phyloP scores from a whole-genome alignment of 2,329 filamentous ascomycete genomes.

The Escovopsis sp. region DNA sequence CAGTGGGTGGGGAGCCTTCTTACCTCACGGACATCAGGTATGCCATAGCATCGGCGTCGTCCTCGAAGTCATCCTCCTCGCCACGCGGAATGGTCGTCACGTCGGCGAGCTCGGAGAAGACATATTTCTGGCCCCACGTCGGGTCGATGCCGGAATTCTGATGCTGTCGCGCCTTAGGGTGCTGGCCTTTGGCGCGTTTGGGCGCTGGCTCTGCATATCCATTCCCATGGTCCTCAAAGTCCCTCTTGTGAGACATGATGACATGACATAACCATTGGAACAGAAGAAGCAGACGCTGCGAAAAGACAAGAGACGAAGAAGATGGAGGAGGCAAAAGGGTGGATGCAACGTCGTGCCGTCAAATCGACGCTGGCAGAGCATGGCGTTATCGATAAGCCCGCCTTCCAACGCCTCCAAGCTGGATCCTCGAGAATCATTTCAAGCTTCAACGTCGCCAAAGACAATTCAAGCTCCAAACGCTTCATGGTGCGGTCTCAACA shows the following conservation, averaged over 20 bases:
- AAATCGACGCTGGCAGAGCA: background rate
- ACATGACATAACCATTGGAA: background rate
- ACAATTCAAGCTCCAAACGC: background rate
- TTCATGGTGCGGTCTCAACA: constrained; percentile 12
- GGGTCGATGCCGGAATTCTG: constrained; percentile 39
- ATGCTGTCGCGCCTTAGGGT: constrained; percentile 22
- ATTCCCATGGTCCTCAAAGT: constrained; percentile 17
- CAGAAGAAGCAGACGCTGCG: too few relatives aligned
- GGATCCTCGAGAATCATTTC: background rate
- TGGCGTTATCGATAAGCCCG: constrained; percentile 7
- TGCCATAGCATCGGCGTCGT: constrained; percentile 51
- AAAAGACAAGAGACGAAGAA: background rate
- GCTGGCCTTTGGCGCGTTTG: constrained; percentile 13
- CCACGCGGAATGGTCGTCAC: constrained; percentile 29
- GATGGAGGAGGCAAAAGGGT: too few relatives aligned
- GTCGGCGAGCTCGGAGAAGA: constrained; percentile 49
- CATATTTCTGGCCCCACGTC: constrained; percentile 56
- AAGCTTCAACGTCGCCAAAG: background rate
- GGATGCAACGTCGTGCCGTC: too few relatives aligned
- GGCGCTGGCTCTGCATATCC: constrained; percentile 12
- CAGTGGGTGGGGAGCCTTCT: constrained; percentile 15
- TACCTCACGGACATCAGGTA: constrained; percentile 61
- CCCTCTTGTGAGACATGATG: constrained; percentile 23
- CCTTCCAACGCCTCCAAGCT: constrained; percentile 1
- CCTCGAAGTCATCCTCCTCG: constrained; percentile 51